Percentiles rank a stretch among this genome's conserved stretches.
Evolutionary conservation across 768 basidiomycete species (phyloP).

Genomic region (Kwoniella dendrophila): DNA sequence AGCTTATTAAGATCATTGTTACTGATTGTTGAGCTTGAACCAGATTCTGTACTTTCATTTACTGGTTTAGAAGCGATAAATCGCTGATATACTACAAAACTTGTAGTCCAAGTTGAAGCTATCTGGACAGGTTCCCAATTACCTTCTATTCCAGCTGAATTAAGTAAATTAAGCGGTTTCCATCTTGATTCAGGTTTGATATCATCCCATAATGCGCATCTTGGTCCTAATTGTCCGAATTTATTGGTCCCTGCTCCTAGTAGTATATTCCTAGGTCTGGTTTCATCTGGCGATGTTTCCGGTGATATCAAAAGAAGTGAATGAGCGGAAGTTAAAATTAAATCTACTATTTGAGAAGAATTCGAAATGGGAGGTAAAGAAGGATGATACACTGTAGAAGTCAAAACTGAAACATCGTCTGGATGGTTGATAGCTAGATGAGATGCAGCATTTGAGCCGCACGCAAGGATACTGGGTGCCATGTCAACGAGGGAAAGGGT

Average conservation of each 20-base stretch:
- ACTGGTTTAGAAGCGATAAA: neutral
- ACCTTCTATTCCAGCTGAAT: constrained; percentile 15
- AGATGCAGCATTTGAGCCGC: constrained; percentile 49
- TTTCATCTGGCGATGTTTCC: constrained; percentile 29
- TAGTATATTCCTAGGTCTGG: constrained; percentile 55
- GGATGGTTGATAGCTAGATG: constrained; percentile 46
- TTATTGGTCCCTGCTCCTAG: constrained; percentile 77
- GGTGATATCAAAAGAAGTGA: constrained; percentile 66
- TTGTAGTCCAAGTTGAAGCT: constrained; percentile 81
- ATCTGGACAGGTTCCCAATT: constrained; percentile 62
- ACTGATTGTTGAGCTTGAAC: neutral
- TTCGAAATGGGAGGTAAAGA: neutral
- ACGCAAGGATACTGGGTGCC: constrained; percentile 29
- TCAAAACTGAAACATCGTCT: constrained; percentile 37
- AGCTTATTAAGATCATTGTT: neutral
- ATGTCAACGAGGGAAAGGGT: too few species aligned
- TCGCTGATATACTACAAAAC: constrained; percentile 67
- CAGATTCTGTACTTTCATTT: neutral
- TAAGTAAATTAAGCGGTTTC: constrained; percentile 49
- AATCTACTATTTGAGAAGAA: constrained; percentile 56
- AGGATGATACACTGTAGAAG: constrained; percentile 32
- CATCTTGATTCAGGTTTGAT: constrained; percentile 56
- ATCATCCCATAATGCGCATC: constrained; percentile 57
- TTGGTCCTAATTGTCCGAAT: constrained; percentile 70
- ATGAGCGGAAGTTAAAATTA: constrained; percentile 78